Evolutionary conservation across 148 eudicot species (phyloP), one percentile per base, ranked within the genome.

Genomic region (Dianthus caryophyllus): DNA sequence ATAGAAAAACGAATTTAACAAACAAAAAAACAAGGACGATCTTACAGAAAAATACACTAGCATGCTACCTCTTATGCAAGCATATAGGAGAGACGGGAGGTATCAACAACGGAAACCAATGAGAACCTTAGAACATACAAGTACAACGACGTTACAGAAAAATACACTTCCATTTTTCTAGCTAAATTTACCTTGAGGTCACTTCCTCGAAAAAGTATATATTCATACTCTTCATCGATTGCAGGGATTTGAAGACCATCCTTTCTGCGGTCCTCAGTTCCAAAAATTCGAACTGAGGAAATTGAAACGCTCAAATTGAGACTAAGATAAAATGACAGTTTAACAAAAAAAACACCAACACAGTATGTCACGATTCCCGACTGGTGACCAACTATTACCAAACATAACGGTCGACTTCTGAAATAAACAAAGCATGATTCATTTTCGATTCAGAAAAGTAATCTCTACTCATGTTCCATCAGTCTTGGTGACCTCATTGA

Each of bases 261-360:
- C 63, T 76, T 80, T 75, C 66, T 78, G 51, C 87, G 77, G 33
- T 87, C 89, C 71, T 85, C 89, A 2, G 87, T 78, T 76, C 89
- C 87, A 76, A 83, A 83, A 1, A 83, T 78, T 74, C 75, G 78
- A 33, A 85, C 89, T 85, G 87, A 76, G 29, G 64, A 22, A 56
- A 30, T 10, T 2, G 39, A 18, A 70, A 44, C 48, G 36, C 1
- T 13, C 6, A 24, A 39, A 0, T 33, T 11, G 27, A 33, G 39
- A 29, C 21, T 9, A n/a, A 30, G 41, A 21, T 53, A 22, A 22
- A 25, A 46, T 16, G 5, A 54, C 67, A 64, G 33, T 44, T 64
- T 12, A 22, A 17, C 13, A 43, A 41, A 36, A n/a, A n/a, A n/a
- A 47, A 25, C 50, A 44, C 52, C 29, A 18, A 49, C 50, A 44